These are phyloP conservation scores for Zymoseptoria tritici DNA, from an alignment of 2,329 filamentous ascomycete genomes.

Conservation along the genomic window DNA sequence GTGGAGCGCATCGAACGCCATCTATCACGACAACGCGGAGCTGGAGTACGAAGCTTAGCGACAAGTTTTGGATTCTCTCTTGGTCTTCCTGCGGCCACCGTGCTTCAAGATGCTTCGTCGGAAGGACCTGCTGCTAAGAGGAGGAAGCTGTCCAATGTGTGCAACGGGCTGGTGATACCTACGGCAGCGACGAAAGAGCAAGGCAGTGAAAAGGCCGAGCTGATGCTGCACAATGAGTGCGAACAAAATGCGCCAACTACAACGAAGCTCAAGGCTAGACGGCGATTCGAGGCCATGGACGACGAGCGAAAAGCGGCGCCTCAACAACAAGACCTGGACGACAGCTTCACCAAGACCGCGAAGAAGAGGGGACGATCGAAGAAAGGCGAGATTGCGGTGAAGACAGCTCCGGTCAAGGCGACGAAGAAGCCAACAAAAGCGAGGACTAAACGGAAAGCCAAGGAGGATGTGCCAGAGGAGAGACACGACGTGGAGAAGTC, in stretches of 20 bases:
- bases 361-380: conserved; percentile 6
- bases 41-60: conserved; percentile 22
- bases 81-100: conserved; percentile 4
- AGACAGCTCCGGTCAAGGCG: background rate
- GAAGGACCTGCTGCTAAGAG: conserved; percentile 20
- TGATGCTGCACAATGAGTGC: background rate
- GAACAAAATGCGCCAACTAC: background rate
- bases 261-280: background rate
- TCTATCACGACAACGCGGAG: conserved; percentile 28
- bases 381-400: background rate
- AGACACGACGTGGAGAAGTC: background rate
- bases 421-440: background rate
- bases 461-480: background rate
- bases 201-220: background rate
- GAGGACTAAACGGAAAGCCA: background rate
- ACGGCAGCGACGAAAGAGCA: background rate
- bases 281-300: conserved; percentile 1
- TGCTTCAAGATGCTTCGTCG: background rate
- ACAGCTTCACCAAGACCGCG: conserved; percentile 10
- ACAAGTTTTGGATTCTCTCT: conserved; percentile 27
- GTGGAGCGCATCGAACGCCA: conserved; percentile 26
- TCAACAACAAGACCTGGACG: conserved; percentile 5
- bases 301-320: conserved; percentile 1
- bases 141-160: conserved; percentile 8
- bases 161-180: background rate